A percentile compares a stretch with the other conserved stretches of the same genome.
These are phyloP conservation scores for Monsonia emarginata DNA, from an alignment of 441 rosid genomes.

Conservation along the genomic window DNA sequence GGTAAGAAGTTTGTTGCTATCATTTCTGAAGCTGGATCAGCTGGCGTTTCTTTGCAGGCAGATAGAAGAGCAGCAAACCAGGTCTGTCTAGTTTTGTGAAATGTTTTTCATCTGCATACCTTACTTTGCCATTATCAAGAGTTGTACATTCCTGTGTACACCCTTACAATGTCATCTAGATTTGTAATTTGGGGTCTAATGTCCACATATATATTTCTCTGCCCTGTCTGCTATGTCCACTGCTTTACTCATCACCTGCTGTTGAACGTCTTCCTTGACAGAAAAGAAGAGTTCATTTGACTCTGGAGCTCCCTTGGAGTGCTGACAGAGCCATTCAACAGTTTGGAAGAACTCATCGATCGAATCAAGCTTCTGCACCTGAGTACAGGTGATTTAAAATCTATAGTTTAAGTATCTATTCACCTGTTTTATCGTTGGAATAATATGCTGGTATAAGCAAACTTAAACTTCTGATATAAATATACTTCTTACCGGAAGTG, in stretches of 20 bases:
- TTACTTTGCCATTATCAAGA: conserved; percentile 7
- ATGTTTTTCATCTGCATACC: conserved; percentile 6
- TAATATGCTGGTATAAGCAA: not conserved
- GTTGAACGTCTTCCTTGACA: conserved; percentile 25
- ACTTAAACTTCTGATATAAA: not conserved
- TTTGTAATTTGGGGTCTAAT: not conserved
- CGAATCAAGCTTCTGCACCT: conserved; percentile 99
- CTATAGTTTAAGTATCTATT: conserved; percentile 14
- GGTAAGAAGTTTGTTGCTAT: conserved; percentile 92
- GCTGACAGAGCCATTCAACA: conserved; percentile 99
- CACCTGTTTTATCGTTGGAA: conserved; percentile 4
- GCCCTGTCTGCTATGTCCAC: not conserved
- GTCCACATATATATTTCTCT: conserved; percentile 5
- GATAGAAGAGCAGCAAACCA: conserved; percentile 91
- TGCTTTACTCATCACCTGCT: conserved; percentile 13
- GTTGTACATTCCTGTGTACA: conserved; percentile 6
- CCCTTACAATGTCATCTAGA: conserved; percentile 8
- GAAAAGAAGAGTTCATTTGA: conserved; percentile 95
- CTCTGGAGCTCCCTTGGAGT: conserved; percentile 99
- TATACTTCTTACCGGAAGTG: not conserved
- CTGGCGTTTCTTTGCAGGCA: conserved; percentile 97
- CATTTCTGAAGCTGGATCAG: conserved; percentile 99
- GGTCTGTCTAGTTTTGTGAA: conserved; percentile 32
- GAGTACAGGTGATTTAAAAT: conserved; percentile 59
- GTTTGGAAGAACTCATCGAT: conserved; percentile 96